A percentile compares a stretch with the other conserved stretches of the same genome.
Conservation (phyloP, 768 basidiomycete genomes). For the Suillus lakei region DNA sequence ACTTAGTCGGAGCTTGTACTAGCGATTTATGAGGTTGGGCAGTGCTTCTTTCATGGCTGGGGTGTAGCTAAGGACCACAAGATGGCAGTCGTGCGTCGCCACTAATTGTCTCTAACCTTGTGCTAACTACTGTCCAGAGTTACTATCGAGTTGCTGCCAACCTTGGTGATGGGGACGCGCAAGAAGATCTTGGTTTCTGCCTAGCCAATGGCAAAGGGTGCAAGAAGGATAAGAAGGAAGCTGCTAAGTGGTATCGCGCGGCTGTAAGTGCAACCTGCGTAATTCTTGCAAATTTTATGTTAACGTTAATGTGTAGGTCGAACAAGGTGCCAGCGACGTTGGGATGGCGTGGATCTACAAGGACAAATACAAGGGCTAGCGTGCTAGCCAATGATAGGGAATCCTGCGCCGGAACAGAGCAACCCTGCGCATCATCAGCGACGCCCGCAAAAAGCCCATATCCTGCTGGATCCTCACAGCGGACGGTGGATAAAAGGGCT, state of each 20-base stretch:
- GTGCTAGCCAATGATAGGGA: slow-evolving; percentile 11
- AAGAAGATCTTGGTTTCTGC: slow-evolving; percentile 85
- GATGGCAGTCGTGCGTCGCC: slow-evolving; percentile 76
- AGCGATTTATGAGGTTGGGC: slow-evolving; percentile 91
- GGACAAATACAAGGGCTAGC: slow-evolving; percentile 61
- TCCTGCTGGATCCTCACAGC: slow-evolving; percentile 16
- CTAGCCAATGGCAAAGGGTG: slow-evolving; percentile 86
- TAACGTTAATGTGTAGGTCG: slow-evolving; percentile 42
- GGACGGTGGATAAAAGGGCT: slow-evolving; percentile 9
- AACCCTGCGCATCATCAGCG: neutral
- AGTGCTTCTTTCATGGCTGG: slow-evolving; percentile 94
- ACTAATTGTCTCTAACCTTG: neutral
- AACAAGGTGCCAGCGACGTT: slow-evolving; percentile 79
- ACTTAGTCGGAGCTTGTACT: slow-evolving; percentile 77
- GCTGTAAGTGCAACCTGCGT: slow-evolving; percentile 54
- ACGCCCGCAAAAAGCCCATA: slow-evolving; percentile 8
- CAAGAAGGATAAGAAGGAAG: slow-evolving; percentile 85
- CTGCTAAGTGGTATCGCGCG: slow-evolving; percentile 90
- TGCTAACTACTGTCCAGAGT: slow-evolving; percentile 47
- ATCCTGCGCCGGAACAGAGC: neutral
- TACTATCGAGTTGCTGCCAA: slow-evolving; percentile 86
- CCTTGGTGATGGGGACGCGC: slow-evolving; percentile 86
- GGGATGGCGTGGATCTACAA: slow-evolving; percentile 94
- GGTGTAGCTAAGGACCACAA: slow-evolving; percentile 86
- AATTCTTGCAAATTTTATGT: neutral